A percentile compares a stretch with the other conserved stretches of the same genome.
phyloP scores from a whole-genome alignment of 2,329 filamentous ascomycete genomes.

The Dactylonectria estremocensis region DNA sequence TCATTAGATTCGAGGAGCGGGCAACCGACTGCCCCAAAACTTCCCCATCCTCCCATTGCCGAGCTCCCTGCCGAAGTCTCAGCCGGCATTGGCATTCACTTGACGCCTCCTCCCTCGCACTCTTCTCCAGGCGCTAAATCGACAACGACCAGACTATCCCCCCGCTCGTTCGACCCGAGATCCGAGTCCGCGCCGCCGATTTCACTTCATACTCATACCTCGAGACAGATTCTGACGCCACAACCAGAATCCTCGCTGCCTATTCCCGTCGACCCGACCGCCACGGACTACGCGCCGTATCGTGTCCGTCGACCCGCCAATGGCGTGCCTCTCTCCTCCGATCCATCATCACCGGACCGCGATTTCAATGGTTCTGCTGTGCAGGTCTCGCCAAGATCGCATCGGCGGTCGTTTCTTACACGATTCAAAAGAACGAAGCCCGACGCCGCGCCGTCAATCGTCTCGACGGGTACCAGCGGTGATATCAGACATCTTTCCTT shows the following conservation, averaged over 20 bases:
- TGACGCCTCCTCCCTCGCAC: background rate
- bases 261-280: background rate
- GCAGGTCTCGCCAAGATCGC: background rate
- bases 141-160: background rate
- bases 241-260: background rate
- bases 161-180: background rate
- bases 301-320: background rate
- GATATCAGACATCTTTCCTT: background rate
- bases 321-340: background rate
- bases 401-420: background rate
- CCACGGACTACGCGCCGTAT: background rate
- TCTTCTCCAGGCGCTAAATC: background rate
- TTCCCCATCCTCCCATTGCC: background rate
- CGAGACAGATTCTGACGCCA: background rate
- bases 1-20: background rate
- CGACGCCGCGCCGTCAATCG: background rate
- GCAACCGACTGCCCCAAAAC: background rate
- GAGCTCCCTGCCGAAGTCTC: background rate
- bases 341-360: background rate
- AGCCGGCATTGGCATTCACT: background rate
- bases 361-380: background rate
- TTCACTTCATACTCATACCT: background rate
- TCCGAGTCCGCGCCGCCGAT: background rate
- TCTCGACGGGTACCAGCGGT: background rate
- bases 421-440: background rate